Conservation (phyloP, 306 rosid genomes). For the Citrullus colocynthis region DNA sequence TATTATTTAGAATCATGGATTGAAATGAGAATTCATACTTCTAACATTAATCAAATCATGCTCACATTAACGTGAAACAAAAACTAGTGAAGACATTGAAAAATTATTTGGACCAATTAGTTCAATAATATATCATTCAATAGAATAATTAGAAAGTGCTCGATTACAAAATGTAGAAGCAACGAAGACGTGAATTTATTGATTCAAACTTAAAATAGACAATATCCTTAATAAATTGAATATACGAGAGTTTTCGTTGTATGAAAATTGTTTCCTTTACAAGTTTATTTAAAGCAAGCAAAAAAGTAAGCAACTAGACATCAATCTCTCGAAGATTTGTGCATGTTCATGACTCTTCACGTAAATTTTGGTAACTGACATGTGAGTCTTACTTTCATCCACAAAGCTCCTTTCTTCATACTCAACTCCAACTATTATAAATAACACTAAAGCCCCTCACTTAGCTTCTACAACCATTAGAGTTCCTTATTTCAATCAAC, state of each 20-base stretch:
- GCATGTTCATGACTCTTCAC: constrained; percentile 5
- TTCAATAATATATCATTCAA: too few species aligned
- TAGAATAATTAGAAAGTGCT: background rate
- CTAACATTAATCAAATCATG: too few species aligned
- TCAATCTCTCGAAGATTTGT: constrained; percentile 4
- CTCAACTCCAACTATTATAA: constrained; percentile 24
- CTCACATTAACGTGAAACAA: too few species aligned
- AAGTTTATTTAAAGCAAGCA: background rate
- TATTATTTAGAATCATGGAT: too few species aligned
- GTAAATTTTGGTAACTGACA: background rate
- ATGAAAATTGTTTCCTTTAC: background rate
- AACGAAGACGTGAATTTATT: background rate
- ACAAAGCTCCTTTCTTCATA: background rate
- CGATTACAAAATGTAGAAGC: background rate
- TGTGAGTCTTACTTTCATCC: constrained; percentile 1
- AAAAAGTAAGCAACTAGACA: constrained; percentile 3
- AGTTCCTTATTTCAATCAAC: background rate
- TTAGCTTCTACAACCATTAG: background rate
- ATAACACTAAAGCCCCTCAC: constrained; percentile 14
- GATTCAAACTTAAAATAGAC: background rate
- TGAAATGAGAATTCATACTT: too few species aligned
- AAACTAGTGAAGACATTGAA: background rate
- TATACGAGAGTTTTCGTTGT: background rate
- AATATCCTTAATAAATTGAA: background rate
- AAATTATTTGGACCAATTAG: background rate